These are phyloP conservation scores for Babesia sp. DNA, from an alignment of 169 alveolate genomes.

Conservation along the genomic window DNA sequence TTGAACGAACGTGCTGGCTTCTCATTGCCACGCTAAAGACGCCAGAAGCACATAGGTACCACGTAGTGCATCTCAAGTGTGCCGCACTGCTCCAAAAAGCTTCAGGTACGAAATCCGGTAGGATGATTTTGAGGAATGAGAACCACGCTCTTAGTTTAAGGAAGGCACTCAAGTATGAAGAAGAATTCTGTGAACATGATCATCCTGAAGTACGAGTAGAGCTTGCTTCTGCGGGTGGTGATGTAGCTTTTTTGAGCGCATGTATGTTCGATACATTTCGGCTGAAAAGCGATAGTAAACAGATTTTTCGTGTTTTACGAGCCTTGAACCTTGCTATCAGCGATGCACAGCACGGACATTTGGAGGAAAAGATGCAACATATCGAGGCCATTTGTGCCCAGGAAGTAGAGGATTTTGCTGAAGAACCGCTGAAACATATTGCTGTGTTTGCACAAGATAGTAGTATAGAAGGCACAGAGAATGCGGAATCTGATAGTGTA, in stretches of 20 bases:
- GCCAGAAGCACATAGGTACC: conserved; percentile 9
- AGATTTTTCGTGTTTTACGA: conserved; percentile 42
- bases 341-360: neutral
- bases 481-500: neutral
- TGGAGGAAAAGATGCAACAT: neutral
- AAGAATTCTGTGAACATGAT: conserved; percentile 33
- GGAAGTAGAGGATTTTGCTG: conserved; percentile 23
- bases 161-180: conserved; percentile 44
- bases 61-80: conserved; percentile 21
- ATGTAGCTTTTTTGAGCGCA: conserved; percentile 22
- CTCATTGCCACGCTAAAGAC: conserved; percentile 25
- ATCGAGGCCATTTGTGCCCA: conserved; percentile 28
- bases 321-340: neutral
- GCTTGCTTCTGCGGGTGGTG: conserved; percentile 29
- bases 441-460: neutral
- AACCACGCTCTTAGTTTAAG: neutral
- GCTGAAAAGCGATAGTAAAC: conserved; percentile 36
- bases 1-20: conserved; percentile 32
- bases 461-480: neutral
- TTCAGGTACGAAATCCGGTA: conserved; percentile 13
- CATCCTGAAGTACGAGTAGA: conserved; percentile 42
- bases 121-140: conserved; percentile 27
- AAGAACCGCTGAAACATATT: neutral
- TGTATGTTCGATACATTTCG: conserved; percentile 56
- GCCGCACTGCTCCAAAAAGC: conserved; percentile 29